These are phyloP conservation scores for Phytopythium litorale DNA, from an alignment of 352 stramenopile genomes.

Conservation along the genomic window DNA sequence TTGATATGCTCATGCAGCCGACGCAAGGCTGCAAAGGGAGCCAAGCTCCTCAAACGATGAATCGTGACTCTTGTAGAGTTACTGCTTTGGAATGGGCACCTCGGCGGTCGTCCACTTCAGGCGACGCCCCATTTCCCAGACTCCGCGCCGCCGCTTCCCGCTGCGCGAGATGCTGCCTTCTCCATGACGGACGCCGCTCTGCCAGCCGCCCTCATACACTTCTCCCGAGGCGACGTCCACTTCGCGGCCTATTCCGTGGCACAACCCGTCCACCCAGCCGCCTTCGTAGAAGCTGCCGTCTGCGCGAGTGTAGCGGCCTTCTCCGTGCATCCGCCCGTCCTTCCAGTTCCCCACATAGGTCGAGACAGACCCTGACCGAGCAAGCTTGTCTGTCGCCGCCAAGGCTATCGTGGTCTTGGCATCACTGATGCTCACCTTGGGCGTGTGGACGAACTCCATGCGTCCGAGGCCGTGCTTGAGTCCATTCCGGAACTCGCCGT, in stretches of 20 bases:
- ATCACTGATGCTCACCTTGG: neutral
- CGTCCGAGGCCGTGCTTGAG: constrained; percentile 48
- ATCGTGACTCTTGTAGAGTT: neutral
- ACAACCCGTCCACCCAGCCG: constrained; percentile 52
- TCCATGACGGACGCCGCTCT: constrained; percentile 47
- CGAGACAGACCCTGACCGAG: constrained; percentile 2
- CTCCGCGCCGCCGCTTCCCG: constrained; percentile 34
- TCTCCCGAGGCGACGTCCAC: constrained; percentile 32
- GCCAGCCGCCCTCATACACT: constrained; percentile 63
- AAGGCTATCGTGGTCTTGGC: constrained; percentile 7
- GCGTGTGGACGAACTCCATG: constrained; percentile 47
- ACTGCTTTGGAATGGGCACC: constrained; percentile 28
- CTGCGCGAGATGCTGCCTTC: constrained; percentile 46
- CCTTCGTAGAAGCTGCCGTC: constrained; percentile 70
- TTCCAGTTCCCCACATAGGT: constrained; percentile 62
- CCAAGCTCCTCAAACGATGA: constrained; percentile 54
- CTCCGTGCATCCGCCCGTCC: constrained; percentile 61
- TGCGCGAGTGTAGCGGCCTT: constrained; percentile 54
- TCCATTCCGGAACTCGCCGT: constrained; percentile 51
- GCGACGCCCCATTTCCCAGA: constrained; percentile 58
- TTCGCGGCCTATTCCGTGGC: constrained; percentile 54
- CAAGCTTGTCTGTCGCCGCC: neutral
- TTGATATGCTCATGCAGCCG: constrained; percentile 21
- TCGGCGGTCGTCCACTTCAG: constrained; percentile 69
- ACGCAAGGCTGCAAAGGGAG: constrained; percentile 41